Evolutionary conservation across 192 early-diverging fungal genomes (phyloP).

Genomic region (Coemansia sp.): DNA sequence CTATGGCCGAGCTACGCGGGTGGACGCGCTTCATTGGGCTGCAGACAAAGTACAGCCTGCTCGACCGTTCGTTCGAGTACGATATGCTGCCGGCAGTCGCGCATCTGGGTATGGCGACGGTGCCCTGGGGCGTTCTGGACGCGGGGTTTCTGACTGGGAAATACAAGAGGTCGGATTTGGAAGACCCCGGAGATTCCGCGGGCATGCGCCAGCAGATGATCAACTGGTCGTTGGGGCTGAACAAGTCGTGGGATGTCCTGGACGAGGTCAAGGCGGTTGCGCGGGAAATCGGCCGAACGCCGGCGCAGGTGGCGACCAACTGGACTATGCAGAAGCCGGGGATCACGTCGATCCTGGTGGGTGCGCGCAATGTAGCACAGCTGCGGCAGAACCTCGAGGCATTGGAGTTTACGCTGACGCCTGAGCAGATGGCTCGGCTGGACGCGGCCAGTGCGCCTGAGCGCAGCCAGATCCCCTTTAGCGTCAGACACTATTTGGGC

Average conservation of each 20-base stretch:
- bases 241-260: slow-evolving; percentile 47
- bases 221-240: no score
- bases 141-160: slow-evolving; percentile 56
- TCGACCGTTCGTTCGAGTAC: slow-evolving; percentile 49
- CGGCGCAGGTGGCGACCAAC: slow-evolving; percentile 53
- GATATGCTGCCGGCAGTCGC: slow-evolving; percentile 44
- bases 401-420: slow-evolving; percentile 33
- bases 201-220: slow-evolving; percentile 4
- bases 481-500: not conserved
- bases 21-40: slow-evolving; percentile 46
- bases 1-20: slow-evolving; percentile 39
- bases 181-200: not conserved
- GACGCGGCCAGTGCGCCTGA: slow-evolving; percentile 32
- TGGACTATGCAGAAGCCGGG: slow-evolving; percentile 50
- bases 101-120: slow-evolving; percentile 39
- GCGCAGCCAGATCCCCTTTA: slow-evolving; percentile 28
- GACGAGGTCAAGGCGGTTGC: slow-evolving; percentile 49
- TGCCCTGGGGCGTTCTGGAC: slow-evolving; percentile 59
- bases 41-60: slow-evolving; percentile 33
- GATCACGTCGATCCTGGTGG: slow-evolving; percentile 38
- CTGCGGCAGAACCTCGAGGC: slow-evolving; percentile 37
- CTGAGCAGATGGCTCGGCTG: slow-evolving; percentile 34
- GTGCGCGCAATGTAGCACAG: slow-evolving; percentile 30
- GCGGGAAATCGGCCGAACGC: slow-evolving; percentile 32
- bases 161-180: slow-evolving; percentile 10